phyloP scores from a whole-genome alignment of 192 early-diverging fungal species.

The Powellomyces hirtus region DNA sequence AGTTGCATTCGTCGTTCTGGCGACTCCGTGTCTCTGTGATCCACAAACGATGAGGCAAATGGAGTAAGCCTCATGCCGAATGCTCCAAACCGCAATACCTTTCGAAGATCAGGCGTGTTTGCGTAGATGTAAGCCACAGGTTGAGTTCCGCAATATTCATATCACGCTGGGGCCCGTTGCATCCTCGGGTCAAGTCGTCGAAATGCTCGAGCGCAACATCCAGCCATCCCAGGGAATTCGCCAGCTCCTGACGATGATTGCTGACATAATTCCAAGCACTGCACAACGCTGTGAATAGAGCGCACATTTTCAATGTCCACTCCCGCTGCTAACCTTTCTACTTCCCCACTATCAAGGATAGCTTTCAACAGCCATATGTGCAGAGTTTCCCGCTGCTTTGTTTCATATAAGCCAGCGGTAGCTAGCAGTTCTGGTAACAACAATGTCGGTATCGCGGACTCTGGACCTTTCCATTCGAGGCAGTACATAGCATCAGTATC shows the following conservation, averaged over 20 bases:
- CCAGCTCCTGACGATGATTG: neutral
- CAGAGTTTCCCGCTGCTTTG: neutral
- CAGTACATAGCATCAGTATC: too few relatives aligned
- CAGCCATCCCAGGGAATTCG: neutral
- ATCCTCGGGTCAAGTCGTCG: neutral
- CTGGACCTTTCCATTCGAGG: neutral
- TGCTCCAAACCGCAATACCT: too few relatives aligned
- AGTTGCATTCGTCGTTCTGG: too few relatives aligned
- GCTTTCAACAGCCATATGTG: neutral
- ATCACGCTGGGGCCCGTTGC: neutral
- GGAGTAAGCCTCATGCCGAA: too few relatives aligned
- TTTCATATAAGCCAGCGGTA: neutral
- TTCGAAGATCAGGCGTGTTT: neutral
- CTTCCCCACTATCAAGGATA: neutral
- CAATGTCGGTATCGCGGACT: neutral
- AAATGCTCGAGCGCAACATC: neutral
- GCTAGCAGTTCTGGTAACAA: neutral
- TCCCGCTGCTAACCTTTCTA: neutral
- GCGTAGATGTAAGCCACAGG: neutral
- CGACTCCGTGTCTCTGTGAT: too few relatives aligned
- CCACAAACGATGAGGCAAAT: too few relatives aligned
- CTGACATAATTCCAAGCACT: neutral
- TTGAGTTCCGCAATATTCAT: slow-evolving; percentile 1
- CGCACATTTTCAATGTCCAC: neutral
- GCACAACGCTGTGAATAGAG: neutral